Evolutionary conservation across 2,329 filamentous ascomycete genomes (phyloP).

Genomic region (Zymoseptoria tritici): DNA sequence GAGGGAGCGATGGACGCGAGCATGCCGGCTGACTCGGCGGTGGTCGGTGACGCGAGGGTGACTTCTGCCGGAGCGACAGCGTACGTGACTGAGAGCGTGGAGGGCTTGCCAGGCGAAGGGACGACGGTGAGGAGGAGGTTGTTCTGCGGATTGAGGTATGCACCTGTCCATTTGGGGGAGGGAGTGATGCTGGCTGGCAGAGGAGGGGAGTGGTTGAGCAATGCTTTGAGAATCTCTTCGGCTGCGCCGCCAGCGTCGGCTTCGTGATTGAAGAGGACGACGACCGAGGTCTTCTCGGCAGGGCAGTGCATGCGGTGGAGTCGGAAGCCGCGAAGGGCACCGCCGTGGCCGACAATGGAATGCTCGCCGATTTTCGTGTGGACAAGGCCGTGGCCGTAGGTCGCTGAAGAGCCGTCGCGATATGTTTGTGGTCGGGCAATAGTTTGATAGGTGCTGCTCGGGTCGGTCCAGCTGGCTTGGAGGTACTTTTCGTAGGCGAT

Average conservation of each 20-base stretch:
- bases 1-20: constrained; percentile 28
- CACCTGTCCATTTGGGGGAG: constrained; percentile 27
- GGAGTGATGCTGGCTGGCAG: constrained; percentile 6
- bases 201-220: constrained; percentile 18
- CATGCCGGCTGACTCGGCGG: constrained; percentile 21
- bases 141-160: constrained; percentile 34
- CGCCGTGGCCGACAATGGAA: constrained; percentile 33
- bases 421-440: constrained; percentile 26
- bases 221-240: constrained; percentile 27
- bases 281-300: constrained; percentile 31
- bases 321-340: constrained; percentile 38
- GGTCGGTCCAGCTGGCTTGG: constrained; percentile 27
- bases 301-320: constrained; percentile 32
- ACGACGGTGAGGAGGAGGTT: constrained; percentile 28
- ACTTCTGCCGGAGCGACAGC: constrained; percentile 4
- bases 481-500: constrained; percentile 40
- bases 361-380: constrained; percentile 23
- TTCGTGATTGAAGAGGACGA: constrained; percentile 38
- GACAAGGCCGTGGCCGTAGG: constrained; percentile 34
- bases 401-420: constrained; percentile 30
- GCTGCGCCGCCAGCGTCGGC: constrained; percentile 22
- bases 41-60: constrained; percentile 3
- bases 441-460: constrained; percentile 30
- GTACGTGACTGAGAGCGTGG: constrained; percentile 7
- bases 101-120: constrained; percentile 15